Evolutionary conservation across 805 yeast species (phyloP).

Genomic region (Yarrowia divulgata): DNA sequence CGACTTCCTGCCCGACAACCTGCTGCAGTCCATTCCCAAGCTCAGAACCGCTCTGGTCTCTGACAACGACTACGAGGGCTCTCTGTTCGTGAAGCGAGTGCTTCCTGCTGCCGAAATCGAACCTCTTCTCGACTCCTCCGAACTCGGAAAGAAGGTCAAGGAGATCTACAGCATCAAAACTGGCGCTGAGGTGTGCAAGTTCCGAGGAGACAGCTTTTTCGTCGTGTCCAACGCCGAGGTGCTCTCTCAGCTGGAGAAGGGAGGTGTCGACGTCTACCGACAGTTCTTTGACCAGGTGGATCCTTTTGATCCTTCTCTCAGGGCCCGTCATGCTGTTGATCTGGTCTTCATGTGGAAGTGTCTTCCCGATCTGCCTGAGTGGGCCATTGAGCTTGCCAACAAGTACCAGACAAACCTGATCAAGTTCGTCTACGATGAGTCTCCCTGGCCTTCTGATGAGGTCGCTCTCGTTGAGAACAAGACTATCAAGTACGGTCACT

Average conservation of each 20-base stretch:
- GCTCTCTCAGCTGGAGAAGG: conserved; percentile 8
- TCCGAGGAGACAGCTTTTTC: conserved; percentile 27
- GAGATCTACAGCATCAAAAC: conserved; percentile 16
- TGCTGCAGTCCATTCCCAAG: conserved; percentile 10
- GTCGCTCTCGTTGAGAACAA: conserved; percentile 11
- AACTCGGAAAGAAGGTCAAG: conserved; percentile 11
- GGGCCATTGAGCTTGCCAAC: conserved; percentile 42
- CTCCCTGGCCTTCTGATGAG: conserved; percentile 47
- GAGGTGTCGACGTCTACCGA: conserved; percentile 44
- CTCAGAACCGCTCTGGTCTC: conserved; percentile 16
- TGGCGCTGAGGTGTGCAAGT: conserved; percentile 22
- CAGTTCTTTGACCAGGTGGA: conserved; percentile 49
- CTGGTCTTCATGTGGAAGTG: conserved; percentile 47
- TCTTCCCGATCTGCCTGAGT: conserved; percentile 44
- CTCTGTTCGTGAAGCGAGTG: conserved; percentile 17
- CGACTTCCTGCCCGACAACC: conserved; percentile 24
- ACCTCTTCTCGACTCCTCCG: conserved; percentile 13
- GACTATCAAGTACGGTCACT: conserved; percentile 23
- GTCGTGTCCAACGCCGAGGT: conserved; percentile 1
- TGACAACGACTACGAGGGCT: conserved; percentile 19
- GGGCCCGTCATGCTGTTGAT: conserved; percentile 51
- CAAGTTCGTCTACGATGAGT: conserved; percentile 44
- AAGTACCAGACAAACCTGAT: conserved; percentile 47
- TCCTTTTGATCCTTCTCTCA: conserved; percentile 46
- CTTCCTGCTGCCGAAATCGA: conserved; percentile 4